Conservation (phyloP, 805 yeast genomes). For the Suhomyces kilbournensis region DNA sequence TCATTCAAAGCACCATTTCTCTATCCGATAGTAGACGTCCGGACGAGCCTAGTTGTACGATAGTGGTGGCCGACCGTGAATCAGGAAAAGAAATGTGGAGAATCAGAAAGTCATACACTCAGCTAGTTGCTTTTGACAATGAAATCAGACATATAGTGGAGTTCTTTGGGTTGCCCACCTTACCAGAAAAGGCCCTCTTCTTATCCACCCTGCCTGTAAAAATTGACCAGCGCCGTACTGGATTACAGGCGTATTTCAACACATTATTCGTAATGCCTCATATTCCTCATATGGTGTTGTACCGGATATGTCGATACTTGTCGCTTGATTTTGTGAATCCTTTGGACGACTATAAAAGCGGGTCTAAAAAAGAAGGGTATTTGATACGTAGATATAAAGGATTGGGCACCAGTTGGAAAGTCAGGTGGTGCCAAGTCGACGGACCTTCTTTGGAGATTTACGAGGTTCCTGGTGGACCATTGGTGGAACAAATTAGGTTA, state of each 20-base stretch:
- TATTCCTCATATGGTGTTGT: conserved; percentile 51
- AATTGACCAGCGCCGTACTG: conserved; percentile 57
- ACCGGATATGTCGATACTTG: conserved; percentile 59
- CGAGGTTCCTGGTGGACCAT: conserved; percentile 54
- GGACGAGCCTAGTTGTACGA: conserved; percentile 59
- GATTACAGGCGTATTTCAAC: conserved; percentile 57
- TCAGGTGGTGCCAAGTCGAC: conserved; percentile 64
- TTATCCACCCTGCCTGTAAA: conserved; percentile 57
- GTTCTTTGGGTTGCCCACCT: conserved; percentile 53
- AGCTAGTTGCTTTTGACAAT: conserved; percentile 59
- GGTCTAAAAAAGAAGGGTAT: conserved; percentile 61
- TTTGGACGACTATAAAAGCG: conserved; percentile 50
- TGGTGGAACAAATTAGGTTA: conserved; percentile 51
- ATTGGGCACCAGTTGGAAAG: conserved; percentile 62
- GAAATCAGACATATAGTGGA: conserved; percentile 52
- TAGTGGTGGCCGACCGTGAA: conserved; percentile 62
- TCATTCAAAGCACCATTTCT: conserved; percentile 47
- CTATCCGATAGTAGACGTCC: conserved; percentile 36
- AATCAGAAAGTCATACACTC: conserved; percentile 60
- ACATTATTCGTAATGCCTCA: conserved; percentile 56
- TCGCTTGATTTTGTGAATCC: conserved; percentile 66
- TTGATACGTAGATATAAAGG: conserved; percentile 64
- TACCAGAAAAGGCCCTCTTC: conserved; percentile 66
- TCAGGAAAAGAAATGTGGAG: conserved; percentile 70
- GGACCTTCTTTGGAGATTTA: conserved; percentile 55